These are phyloP conservation scores for Psilocybe cubensis DNA, from an alignment of 768 basidiomycete genomes.

Conservation along the genomic window DNA sequence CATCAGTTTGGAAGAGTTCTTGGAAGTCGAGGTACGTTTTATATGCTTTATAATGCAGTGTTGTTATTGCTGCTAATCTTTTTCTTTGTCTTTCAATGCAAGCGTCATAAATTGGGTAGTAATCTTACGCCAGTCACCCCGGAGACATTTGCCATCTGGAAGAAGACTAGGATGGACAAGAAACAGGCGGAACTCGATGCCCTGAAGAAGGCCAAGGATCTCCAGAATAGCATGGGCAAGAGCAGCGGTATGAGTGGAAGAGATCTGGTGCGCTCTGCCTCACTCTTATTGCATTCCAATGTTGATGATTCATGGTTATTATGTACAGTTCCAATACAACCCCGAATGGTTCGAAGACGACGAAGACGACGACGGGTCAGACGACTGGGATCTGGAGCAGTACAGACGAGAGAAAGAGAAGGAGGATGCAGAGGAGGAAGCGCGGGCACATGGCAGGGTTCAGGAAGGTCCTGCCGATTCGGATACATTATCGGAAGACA, in stretches of 20 bases:
- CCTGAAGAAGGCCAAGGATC: slow-evolving; percentile 78
- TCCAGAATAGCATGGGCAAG: slow-evolving; percentile 87
- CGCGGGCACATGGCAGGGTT: slow-evolving; percentile 44
- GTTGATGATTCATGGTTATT: background rate
- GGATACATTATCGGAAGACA: background rate
- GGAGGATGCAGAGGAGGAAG: slow-evolving; percentile 58
- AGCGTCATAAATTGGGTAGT: slow-evolving; percentile 93
- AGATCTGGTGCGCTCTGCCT: slow-evolving; percentile 69
- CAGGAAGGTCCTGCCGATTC: slow-evolving; percentile 24
- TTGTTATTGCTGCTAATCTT: slow-evolving; percentile 3
- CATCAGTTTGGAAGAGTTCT: slow-evolving; percentile 95
- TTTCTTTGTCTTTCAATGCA: background rate
- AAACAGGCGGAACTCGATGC: slow-evolving; percentile 90
- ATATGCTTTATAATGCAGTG: background rate
- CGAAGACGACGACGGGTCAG: slow-evolving; percentile 51
- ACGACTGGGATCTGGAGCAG: slow-evolving; percentile 62
- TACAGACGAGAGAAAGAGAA: slow-evolving; percentile 68
- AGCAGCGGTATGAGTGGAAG: slow-evolving; percentile 91
- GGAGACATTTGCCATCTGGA: slow-evolving; percentile 93
- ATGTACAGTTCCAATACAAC: slow-evolving; percentile 86
- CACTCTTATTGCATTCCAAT: background rate
- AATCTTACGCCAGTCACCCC: slow-evolving; percentile 93
- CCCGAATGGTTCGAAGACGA: slow-evolving; percentile 92
- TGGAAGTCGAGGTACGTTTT: slow-evolving; percentile 87
- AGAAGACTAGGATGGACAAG: slow-evolving; percentile 93